Conservation (phyloP, 139 green algal genomes). For the Chlamydomonas urium region DNA sequence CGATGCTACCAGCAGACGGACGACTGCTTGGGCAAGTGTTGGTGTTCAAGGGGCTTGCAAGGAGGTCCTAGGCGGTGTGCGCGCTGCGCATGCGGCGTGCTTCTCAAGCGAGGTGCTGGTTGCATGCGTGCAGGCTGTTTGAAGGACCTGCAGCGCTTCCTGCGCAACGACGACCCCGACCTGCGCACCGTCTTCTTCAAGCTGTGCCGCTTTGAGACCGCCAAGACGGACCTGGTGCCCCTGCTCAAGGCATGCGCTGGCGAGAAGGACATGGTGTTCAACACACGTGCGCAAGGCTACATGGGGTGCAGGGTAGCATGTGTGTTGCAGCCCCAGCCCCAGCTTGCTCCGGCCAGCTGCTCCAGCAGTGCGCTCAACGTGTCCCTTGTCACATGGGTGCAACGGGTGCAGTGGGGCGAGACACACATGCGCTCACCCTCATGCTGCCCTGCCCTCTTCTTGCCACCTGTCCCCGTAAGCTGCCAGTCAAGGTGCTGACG, state of each 20-base stretch:
- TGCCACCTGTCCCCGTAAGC: too few relatives aligned
- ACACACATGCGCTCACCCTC: too few relatives aligned
- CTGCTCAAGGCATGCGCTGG: constrained; percentile 74
- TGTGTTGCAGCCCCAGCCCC: constrained; percentile 13
- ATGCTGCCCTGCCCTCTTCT: too few relatives aligned
- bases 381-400: too few relatives aligned
- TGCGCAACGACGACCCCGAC: constrained; percentile 78
- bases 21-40: constrained; percentile 66
- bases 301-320: neutral
- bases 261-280: constrained; percentile 71
- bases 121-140: constrained; percentile 65
- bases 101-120: too few relatives aligned
- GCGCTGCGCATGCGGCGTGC: neutral
- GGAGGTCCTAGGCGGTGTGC: neutral
- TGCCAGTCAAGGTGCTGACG: constrained; percentile 92
- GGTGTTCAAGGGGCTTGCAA: neutral
- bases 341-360: too few relatives aligned
- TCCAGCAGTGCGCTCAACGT: too few relatives aligned
- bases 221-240: constrained; percentile 70
- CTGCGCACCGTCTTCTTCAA: constrained; percentile 69
- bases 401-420: too few relatives aligned
- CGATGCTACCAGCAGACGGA: constrained; percentile 60
- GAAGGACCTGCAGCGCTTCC: constrained; percentile 84
- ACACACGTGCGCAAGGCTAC: constrained; percentile 54
- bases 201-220: constrained; percentile 58